A percentile compares a stretch with the other conserved stretches of the same genome.
These are phyloP conservation scores for Candida adriatica DNA, from an alignment of 805 yeast genomes.

Conservation along the genomic window DNA sequence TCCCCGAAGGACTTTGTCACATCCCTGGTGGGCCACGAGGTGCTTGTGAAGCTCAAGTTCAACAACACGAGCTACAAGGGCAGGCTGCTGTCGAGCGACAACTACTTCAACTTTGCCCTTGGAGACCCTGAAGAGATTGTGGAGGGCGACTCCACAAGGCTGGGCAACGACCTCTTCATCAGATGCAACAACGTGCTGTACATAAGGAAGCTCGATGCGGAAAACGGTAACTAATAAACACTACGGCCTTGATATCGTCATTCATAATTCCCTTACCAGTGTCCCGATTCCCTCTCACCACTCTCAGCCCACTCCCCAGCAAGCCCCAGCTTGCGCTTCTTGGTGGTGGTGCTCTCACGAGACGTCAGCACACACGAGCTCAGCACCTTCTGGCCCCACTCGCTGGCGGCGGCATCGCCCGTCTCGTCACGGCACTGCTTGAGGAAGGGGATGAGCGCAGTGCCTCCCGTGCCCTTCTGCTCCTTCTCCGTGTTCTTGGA, in stretches of 20 bases:
- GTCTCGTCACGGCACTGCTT: slow-evolving; percentile 96
- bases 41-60: slow-evolving; percentile 82
- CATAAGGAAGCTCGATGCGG: slow-evolving; percentile 18
- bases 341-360: slow-evolving; percentile 13
- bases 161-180: slow-evolving; percentile 72
- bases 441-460: slow-evolving; percentile 82
- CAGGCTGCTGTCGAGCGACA: slow-evolving; percentile 68
- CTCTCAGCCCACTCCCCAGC: slow-evolving; percentile 25
- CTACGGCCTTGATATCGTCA: no score
- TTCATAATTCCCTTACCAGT: slow-evolving; percentile 21
- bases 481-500: slow-evolving; percentile 43
- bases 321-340: slow-evolving; percentile 26
- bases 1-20: slow-evolving; percentile 90
- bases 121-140: slow-evolving; percentile 52
- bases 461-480: slow-evolving; percentile 89
- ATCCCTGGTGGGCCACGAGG: slow-evolving; percentile 62
- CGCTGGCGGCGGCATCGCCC: slow-evolving; percentile 88
- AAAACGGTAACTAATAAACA: slow-evolving; percentile 1
- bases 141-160: slow-evolving; percentile 40
- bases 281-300: slow-evolving; percentile 25
- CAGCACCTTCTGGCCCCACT: slow-evolving; percentile 76
- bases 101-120: slow-evolving; percentile 84
- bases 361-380: slow-evolving; percentile 40
- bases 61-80: slow-evolving; percentile 87
- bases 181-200: slow-evolving; percentile 86